Percentiles rank a stretch among this genome's conserved stretches.
phyloP scores from a whole-genome alignment of 306 rosid genomes.

The Cucurbita argyrosperma region DNA sequence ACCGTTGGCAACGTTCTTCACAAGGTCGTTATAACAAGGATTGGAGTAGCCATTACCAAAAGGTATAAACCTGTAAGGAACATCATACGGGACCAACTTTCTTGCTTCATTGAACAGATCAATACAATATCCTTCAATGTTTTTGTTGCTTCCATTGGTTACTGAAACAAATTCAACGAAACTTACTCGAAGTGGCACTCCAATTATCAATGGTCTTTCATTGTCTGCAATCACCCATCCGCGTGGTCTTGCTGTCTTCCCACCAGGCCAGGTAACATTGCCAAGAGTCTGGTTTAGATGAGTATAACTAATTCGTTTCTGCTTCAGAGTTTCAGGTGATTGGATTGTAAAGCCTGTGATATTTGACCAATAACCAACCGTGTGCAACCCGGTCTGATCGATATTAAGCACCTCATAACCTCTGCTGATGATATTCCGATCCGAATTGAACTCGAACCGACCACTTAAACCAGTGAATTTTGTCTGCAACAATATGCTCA shows the following conservation, averaged over 20 bases:
- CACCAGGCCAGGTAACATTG: slow-evolving; percentile 82
- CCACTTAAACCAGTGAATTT: slow-evolving; percentile 77
- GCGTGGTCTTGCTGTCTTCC: slow-evolving; percentile 55
- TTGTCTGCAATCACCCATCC: slow-evolving; percentile 81
- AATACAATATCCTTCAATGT: slow-evolving; percentile 55
- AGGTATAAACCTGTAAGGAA: slow-evolving; percentile 57
- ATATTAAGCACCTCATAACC: slow-evolving; percentile 77
- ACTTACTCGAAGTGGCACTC: slow-evolving; percentile 80
- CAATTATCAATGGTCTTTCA: slow-evolving; percentile 66
- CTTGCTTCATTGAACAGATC: slow-evolving; percentile 61
- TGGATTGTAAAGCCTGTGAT: slow-evolving; percentile 53
- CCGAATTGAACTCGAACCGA: slow-evolving; percentile 32
- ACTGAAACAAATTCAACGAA: slow-evolving; percentile 73
- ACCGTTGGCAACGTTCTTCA: slow-evolving; percentile 39
- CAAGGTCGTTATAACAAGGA: slow-evolving; percentile 60
- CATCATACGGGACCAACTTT: slow-evolving; percentile 52
- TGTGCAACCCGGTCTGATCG: slow-evolving; percentile 22
- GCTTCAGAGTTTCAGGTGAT: slow-evolving; percentile 34
- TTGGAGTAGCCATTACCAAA: slow-evolving; percentile 63
- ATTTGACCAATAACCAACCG: slow-evolving; percentile 71
- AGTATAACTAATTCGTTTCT: slow-evolving; percentile 11
- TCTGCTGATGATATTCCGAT: slow-evolving; percentile 34
- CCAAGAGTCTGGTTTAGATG: slow-evolving; percentile 44
- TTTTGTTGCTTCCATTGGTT: slow-evolving; percentile 17
- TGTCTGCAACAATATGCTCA: slow-evolving; percentile 27